Base-by-base conservation (phyloP, 2,329 filamentous ascomycete genomes). In the Fusarium decemcellulare region DNA sequence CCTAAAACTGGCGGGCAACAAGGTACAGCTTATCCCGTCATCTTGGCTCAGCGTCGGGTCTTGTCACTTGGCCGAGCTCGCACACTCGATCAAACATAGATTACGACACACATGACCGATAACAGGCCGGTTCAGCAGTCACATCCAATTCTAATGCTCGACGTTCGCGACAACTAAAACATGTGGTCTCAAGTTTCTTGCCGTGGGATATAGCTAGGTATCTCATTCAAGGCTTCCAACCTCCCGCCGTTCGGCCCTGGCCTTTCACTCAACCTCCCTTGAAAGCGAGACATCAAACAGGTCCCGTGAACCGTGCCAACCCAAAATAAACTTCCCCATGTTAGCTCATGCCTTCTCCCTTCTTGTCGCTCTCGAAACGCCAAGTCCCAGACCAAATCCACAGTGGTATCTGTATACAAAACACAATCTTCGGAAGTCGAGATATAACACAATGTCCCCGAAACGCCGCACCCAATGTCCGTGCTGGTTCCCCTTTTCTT, bases 381-480 rank as follows among this genome's bases (percentile, higher is more conserved):
- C 67, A 59, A 37, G 48, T 37, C 34, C 27, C 51, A 62, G 59
- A 36, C 43, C 40, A 64, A 61, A 54, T 34, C 37, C 55, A 53
- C 55, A 37, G 46, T 74, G 68, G 64, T 74, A 70, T 68, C 59
- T 68, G 62, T 55, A 58, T 57, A 43, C 37, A 63, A 68, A 72
- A 61, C 56, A 53, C 48, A 64, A 51, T 62, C 59, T 70, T 59
- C 40, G 16, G 39, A 54, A 51, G 32, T 59, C 39, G 42, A 39
- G 50, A 58, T 40, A 47, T 48, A 44, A 63, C 57, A 42, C 23
- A 23, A 16, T 44, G 18, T 59, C 67, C 67, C 65, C 58, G 60
- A 61, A 71, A 72, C 64, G 57, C 61, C 70, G 10, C 37, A 39
- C 40, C 27, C 16, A 23, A 34, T 43, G 23, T 40, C 44, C 53